These are phyloP conservation scores for Rauvolfia tetraphylla DNA, from an alignment of 257 asterid genomes.

Conservation along the genomic window DNA sequence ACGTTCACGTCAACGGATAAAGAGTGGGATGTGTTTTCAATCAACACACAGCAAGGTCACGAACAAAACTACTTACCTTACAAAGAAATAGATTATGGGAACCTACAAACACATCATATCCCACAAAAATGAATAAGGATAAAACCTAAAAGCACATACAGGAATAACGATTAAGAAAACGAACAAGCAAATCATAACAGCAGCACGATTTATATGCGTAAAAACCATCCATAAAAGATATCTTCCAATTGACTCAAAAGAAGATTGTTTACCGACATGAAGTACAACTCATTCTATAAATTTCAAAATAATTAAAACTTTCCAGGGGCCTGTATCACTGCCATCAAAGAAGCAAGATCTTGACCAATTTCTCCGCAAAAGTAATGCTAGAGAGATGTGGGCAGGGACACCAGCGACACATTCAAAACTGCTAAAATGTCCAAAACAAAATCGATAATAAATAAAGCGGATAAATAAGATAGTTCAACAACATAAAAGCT, in stretches of 20 bases:
- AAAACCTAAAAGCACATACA: too few species aligned
- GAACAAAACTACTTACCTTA: too few species aligned
- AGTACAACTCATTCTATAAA: background rate
- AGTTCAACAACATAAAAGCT: background rate
- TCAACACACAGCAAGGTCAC: too few species aligned
- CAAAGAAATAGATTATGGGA: too few species aligned
- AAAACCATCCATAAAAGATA: background rate
- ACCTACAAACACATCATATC: too few species aligned
- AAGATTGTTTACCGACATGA: background rate
- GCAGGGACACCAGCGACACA: background rate
- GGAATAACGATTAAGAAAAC: too few species aligned
- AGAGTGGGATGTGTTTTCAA: too few species aligned
- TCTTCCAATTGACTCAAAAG: background rate
- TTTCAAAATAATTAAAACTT: too few species aligned
- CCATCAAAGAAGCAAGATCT: background rate
- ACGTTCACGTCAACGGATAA: too few species aligned
- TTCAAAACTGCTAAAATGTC: background rate
- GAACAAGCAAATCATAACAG: too few species aligned
- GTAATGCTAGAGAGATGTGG: conserved; percentile 3
- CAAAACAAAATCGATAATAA: conserved; percentile 1
- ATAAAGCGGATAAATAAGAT: conserved; percentile 3
- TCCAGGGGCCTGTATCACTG: background rate
- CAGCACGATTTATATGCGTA: background rate
- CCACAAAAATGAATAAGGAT: too few species aligned
- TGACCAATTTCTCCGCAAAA: background rate